A percentile compares a stretch with the other conserved stretches of the same genome.
phyloP scores from a whole-genome alignment of 2,329 filamentous ascomycete species.

The Diaporthe destruens region DNA sequence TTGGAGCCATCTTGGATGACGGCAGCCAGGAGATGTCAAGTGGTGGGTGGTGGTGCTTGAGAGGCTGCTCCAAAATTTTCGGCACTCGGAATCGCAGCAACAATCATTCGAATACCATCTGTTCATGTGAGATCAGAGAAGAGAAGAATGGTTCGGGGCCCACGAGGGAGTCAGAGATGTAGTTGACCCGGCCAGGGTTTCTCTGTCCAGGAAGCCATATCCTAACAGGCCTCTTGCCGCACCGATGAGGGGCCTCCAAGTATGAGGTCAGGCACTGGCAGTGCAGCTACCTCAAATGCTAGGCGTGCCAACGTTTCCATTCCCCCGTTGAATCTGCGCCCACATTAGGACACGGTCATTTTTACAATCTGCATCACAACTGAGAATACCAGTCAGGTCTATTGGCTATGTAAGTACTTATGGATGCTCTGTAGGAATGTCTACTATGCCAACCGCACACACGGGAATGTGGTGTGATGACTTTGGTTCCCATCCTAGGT shows the following conservation, averaged over 20 bases:
- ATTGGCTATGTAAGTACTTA: not conserved
- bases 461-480: slow-evolving; percentile 4
- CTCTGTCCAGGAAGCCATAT: not conserved
- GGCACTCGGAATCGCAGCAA: not conserved
- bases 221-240: not conserved
- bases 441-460: not conserved
- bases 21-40: not conserved
- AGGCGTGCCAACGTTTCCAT: not conserved
- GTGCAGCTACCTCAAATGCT: not conserved
- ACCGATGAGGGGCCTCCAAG: not conserved
- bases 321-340: not conserved
- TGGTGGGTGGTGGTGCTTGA: not conserved
- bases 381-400: not conserved
- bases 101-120: not conserved
- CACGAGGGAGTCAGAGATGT: not conserved
- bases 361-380: no score
- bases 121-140: not conserved
- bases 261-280: slow-evolving; percentile 21
- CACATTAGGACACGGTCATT: not conserved
- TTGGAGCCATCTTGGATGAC: slow-evolving; percentile 50
- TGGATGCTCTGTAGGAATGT: not conserved
- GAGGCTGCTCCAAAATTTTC: not conserved
- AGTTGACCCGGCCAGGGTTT: not conserved
- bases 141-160: no score
- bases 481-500: not conserved